These are phyloP conservation scores for Ustilago xerochloae DNA, from an alignment of 1,284 basidiomycete genomes.

Conservation along the genomic window DNA sequence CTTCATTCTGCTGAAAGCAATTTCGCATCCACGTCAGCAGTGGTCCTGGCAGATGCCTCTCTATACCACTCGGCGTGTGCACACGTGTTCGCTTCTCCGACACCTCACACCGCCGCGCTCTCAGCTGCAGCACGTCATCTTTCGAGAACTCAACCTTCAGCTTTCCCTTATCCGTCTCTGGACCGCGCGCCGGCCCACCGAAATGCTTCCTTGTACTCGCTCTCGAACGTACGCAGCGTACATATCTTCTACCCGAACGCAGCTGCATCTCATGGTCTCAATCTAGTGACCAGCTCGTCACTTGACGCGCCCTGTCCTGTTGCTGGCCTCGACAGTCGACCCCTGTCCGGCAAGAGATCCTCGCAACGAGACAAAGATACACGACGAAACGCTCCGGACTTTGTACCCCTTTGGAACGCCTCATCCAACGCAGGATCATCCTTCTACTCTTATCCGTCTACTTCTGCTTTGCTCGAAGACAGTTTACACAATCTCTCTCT, in stretches of 20 bases:
- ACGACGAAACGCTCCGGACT: background rate
- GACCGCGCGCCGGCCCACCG: conserved; percentile 17
- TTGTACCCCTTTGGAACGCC: conserved; percentile 31
- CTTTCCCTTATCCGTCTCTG: conserved; percentile 7
- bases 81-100: background rate
- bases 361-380: background rate
- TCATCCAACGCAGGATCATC: conserved; percentile 3
- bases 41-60: background rate
- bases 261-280: conserved; percentile 25
- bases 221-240: conserved; percentile 17
- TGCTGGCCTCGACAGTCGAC: background rate
- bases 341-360: background rate
- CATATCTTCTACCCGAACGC: conserved; percentile 34
- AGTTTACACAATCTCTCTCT: conserved; percentile 3
- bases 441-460: background rate
- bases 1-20: background rate
- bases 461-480: conserved; percentile 1
- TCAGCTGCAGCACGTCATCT: conserved; percentile 26
- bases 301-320: background rate
- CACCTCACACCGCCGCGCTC: conserved; percentile 6
- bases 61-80: background rate
- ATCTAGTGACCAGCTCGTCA: background rate
- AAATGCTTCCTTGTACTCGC: conserved; percentile 1
- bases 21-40: background rate
- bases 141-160: conserved; percentile 3